Percentiles rank a stretch among this genome's conserved stretches.
Evolutionary conservation across 75 land plant species (phyloP).

Genomic region (Pinus taeda): DNA sequence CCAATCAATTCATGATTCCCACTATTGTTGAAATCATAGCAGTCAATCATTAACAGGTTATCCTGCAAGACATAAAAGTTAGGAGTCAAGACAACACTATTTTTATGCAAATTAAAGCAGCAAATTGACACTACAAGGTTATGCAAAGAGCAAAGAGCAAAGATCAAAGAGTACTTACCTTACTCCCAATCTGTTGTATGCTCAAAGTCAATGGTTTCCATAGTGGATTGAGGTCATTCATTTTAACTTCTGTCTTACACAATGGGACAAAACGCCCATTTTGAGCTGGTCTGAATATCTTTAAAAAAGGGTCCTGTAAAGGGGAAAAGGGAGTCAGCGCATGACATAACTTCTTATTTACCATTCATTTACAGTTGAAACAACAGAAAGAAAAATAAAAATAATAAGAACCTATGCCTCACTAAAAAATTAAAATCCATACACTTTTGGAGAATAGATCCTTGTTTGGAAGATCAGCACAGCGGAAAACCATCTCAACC

Average conservation of each 20-base stretch:
- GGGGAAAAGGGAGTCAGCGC: background rate
- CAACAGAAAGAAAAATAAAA: background rate
- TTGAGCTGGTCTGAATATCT: conserved; percentile 55
- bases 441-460: conserved; percentile 87
- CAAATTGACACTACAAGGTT: background rate
- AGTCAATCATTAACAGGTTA: conserved; percentile 52
- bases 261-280: conserved; percentile 53
- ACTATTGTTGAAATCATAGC: conserved; percentile 66
- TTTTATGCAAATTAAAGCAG: background rate
- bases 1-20: conserved; percentile 78
- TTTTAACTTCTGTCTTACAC: conserved; percentile 82
- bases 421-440: too few relatives aligned
- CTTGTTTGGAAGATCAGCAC: conserved; percentile 61
- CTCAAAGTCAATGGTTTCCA: conserved; percentile 70
- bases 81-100: background rate
- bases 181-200: conserved; percentile 62
- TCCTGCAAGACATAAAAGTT: conserved; percentile 44
- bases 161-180: conserved; percentile 22
- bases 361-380: conserved; percentile 3
- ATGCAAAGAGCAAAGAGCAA: background rate
- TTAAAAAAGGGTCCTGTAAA: conserved; percentile 84
- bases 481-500: conserved; percentile 58
- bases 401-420: background rate
- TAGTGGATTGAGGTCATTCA: conserved; percentile 65
- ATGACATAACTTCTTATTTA: background rate